Base-by-base conservation (phyloP, 495 filamentous ascomycete species). In the Talaromyces nanjingensis region DNA sequence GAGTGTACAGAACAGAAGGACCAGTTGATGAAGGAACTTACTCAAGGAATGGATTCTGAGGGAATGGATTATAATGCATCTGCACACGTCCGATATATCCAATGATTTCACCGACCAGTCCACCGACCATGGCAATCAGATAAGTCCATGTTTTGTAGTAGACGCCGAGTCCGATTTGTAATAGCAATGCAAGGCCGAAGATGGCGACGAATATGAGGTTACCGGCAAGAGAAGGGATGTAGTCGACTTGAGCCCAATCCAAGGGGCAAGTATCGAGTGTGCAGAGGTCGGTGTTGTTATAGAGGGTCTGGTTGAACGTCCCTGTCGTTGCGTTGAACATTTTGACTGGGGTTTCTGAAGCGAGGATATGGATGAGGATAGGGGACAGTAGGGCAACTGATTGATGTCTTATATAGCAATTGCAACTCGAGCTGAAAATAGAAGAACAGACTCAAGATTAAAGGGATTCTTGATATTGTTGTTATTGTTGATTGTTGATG, bases 31-130 rank as follows among this genome's bases (percentile, higher is more conserved):
- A 63, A 24, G 59, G 58, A 33, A 70, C 69, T 34, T 68, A 75
- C 73, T 77, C 70, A n/a, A 82, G 70, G 57, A 79, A 81, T 14
- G 60, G 31, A 63, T 74, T 64, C 29, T 68, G 67, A 57, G 65
- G 60, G 65, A 81, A 80, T 33, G 76, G 76, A 39, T 76, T 71
- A 33, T 67, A 59, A 67, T 78, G 75, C 58, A 77, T 68, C 59
- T 71, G 60, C n/a, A 80, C 59, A 49, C 78, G 71, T 4, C 71
- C 76, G 2, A 70, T 56, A 60, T 81, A 80, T 45, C 78, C 78
- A 16, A 73, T 31, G 16, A 81, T 65, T 64, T 81, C 78, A 9
- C 76, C 67, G 27, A 77, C 47, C 4, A 75, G 68, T 2, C 72
- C 74, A 0, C 62, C 60, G 60, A 68, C 18, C 66, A 68, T 68